Conservation (phyloP, 345 rosid genomes). For the Capsella bursapastoris region DNA sequence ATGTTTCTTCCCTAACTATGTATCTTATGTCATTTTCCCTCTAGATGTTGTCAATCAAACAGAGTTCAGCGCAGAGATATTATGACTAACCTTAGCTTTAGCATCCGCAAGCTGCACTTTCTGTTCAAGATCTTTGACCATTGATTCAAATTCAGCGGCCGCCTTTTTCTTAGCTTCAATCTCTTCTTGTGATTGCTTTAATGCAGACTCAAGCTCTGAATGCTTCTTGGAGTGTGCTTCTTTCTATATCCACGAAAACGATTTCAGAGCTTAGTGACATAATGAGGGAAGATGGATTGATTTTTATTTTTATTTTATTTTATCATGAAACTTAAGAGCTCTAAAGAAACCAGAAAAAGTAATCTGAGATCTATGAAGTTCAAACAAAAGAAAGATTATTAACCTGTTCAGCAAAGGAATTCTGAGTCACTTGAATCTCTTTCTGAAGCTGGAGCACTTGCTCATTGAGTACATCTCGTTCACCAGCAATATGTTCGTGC, state of each 20-base stretch:
- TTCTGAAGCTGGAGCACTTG: slow-evolving; percentile 59
- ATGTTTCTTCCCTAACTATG: not conserved
- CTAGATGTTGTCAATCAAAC: slow-evolving; percentile 3
- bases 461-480: slow-evolving; percentile 52
- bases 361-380: slow-evolving; percentile 20
- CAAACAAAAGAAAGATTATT: slow-evolving; percentile 27
- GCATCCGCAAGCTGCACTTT: slow-evolving; percentile 67
- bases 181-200: slow-evolving; percentile 65
- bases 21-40: not conserved
- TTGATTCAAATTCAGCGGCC: slow-evolving; percentile 53
- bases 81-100: slow-evolving; percentile 65
- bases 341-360: not conserved
- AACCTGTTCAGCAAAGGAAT: slow-evolving; percentile 61
- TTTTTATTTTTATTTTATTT: not conserved
- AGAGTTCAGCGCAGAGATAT: not conserved
- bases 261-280: slow-evolving; percentile 20
- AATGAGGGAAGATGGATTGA: slow-evolving; percentile 12
- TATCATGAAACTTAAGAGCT: not conserved
- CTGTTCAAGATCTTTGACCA: slow-evolving; percentile 69
- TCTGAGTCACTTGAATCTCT: slow-evolving; percentile 58
- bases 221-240: slow-evolving; percentile 55
- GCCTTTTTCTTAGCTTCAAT: slow-evolving; percentile 69
- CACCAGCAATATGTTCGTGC: slow-evolving; percentile 45
- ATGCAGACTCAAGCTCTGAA: slow-evolving; percentile 59
- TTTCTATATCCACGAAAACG: slow-evolving; percentile 51